phyloP scores from a whole-genome alignment of 1,139 yeast species.

The Hemisphaericaspora subhashii region DNA sequence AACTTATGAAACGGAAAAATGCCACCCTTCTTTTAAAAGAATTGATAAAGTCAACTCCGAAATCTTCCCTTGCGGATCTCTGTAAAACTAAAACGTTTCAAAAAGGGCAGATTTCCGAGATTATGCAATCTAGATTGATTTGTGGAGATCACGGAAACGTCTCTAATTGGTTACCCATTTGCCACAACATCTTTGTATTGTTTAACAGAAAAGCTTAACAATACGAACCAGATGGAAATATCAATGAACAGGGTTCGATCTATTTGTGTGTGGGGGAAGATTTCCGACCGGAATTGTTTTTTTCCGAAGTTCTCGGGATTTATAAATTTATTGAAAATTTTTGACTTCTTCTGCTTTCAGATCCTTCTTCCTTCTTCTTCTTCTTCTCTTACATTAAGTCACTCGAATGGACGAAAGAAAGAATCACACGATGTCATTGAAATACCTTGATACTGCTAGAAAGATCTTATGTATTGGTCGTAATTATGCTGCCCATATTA shows the following conservation, averaged over 20 bases:
- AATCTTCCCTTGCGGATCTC: too few species aligned
- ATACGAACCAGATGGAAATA: not conserved
- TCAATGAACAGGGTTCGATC: not conserved
- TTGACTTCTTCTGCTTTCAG: not conserved
- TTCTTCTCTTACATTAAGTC: not conserved
- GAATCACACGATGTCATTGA: conserved; percentile 44
- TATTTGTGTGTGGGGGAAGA: not conserved
- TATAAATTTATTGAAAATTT: not conserved
- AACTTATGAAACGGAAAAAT: too few species aligned
- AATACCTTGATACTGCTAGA: conserved; percentile 63
- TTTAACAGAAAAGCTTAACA: too few species aligned
- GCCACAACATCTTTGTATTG: too few species aligned
- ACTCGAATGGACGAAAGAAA: too few species aligned
- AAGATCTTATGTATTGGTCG: conserved; percentile 95
- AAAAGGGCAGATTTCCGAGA: too few species aligned
- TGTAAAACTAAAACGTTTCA: too few species aligned
- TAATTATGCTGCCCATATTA: conserved; percentile 91
- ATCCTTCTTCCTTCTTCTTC: not conserved
- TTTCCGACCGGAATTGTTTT: conserved; percentile 2
- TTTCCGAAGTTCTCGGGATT: not conserved
- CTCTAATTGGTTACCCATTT: too few species aligned
- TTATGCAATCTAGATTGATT: too few species aligned
- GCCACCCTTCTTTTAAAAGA: too few species aligned
- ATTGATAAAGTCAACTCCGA: too few species aligned
- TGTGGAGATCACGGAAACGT: too few species aligned